A percentile compares a stretch with the other conserved stretches of the same genome.
Conservation (phyloP, 352 stramenopile species). For the Phytopythium delawarense region DNA sequence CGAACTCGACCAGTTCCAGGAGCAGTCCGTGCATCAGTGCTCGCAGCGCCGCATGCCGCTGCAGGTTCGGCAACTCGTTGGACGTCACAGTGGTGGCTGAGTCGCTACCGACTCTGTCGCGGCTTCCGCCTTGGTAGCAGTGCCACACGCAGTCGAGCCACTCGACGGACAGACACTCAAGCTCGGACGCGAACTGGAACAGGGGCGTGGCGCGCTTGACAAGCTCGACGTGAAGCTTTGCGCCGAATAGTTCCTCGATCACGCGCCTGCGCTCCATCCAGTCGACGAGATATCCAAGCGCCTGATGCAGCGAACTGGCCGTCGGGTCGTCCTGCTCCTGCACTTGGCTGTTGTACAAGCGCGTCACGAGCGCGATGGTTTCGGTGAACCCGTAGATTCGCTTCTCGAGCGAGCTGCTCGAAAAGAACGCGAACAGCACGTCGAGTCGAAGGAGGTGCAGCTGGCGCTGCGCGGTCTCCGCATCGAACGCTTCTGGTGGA, state of each 20-base stretch:
- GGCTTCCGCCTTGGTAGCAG: conserved; percentile 34
- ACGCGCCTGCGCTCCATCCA: conserved; percentile 53
- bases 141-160: conserved; percentile 56
- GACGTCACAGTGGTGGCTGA: neutral
- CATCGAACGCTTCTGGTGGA: neutral
- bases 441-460: conserved; percentile 52
- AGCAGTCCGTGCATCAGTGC: conserved; percentile 40
- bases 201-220: conserved; percentile 56
- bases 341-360: conserved; percentile 37
- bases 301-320: conserved; percentile 14
- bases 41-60: conserved; percentile 45
- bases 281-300: conserved; percentile 26
- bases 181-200: conserved; percentile 48
- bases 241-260: conserved; percentile 50
- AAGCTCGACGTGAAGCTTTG: conserved; percentile 64
- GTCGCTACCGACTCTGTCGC: conserved; percentile 1
- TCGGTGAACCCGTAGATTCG: conserved; percentile 70
- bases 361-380: conserved; percentile 40
- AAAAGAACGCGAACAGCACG: conserved; percentile 49
- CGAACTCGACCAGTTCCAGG: conserved; percentile 49
- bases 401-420: conserved; percentile 56
- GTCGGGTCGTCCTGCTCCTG: conserved; percentile 26
- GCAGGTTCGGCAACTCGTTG: conserved; percentile 8
- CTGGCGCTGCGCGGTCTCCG: conserved; percentile 16
- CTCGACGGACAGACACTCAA: conserved; percentile 23